Conservation (phyloP, 768 basidiomycete genomes). For the Boletus fagicola region DNA sequence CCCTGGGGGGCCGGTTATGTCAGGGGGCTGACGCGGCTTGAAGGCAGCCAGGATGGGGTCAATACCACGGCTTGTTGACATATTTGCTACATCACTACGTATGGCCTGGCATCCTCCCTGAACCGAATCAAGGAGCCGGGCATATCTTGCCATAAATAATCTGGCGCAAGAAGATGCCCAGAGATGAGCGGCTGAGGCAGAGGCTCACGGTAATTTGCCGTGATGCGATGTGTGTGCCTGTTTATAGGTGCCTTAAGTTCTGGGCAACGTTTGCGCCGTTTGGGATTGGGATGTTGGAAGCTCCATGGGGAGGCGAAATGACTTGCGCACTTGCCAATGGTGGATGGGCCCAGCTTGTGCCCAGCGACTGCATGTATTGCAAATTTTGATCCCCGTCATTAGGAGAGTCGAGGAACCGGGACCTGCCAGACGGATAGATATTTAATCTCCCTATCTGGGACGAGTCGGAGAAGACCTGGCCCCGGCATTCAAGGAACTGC, state of each 20-base stretch:
- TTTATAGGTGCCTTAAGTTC: constrained; percentile 11
- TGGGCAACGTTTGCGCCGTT: constrained; percentile 7
- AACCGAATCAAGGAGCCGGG: constrained; percentile 6
- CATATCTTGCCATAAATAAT: constrained; percentile 11
- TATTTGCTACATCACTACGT: constrained; percentile 6
- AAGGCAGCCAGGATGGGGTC: not conserved
- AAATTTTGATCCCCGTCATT: constrained; percentile 26
- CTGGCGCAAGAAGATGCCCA: constrained; percentile 20
- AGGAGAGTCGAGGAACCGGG: constrained; percentile 8
- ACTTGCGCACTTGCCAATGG: constrained; percentile 8
- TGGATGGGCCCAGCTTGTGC: too few species aligned
- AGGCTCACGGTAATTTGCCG: constrained; percentile 9
- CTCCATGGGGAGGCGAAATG: constrained; percentile 25
- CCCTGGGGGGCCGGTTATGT: too few species aligned
- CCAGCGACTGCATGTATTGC: not conserved
- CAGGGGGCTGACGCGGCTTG: too few species aligned
- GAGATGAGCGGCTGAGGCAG: constrained; percentile 3
- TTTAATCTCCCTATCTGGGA: not conserved
- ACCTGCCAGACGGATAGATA: not conserved
- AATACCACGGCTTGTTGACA: constrained; percentile 7
- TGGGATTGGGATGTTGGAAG: constrained; percentile 8
- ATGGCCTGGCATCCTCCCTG: constrained; percentile 2
- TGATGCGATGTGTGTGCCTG: constrained; percentile 15
- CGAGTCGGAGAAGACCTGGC: not conserved
- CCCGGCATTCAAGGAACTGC: constrained; percentile 20